Base-by-base conservation (phyloP, 2,329 filamentous ascomycete genomes). In the Apiospora rasikravindrae region DNA sequence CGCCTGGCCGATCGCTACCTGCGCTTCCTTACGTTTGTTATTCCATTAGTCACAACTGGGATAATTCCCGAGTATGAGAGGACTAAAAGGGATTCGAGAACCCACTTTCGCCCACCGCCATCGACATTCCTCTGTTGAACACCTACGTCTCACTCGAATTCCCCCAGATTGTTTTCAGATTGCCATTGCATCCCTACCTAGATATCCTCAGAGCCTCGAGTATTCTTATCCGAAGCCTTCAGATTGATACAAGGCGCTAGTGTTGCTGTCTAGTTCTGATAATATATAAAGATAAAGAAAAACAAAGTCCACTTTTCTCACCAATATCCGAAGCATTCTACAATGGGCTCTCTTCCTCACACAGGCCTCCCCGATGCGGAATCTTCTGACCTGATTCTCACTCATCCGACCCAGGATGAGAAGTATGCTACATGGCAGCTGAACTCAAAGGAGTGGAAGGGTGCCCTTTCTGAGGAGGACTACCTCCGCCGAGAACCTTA, bases 401-500 rank as follows among this genome's bases (percentile, higher is more conserved):
- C 85, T 51, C 84, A 88, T 74, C 89, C 92, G 1, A 92, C 89
- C 0, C 76, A 82, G 2, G 81, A 83, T 10, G 91, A 94, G 78
- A 86, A 85, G 73, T 74, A 78, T 26, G 81, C 81, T 68, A 89
- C 87, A 70, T 93, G 89, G 88, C 83, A 82, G 7, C 82, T 86
- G 66, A 91, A 88, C 51, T 86, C 88, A 70, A 77, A 82, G 29
- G 85, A 85, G 76, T 94, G 92, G 91, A 89, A 88, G 14, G 84
- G 84, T 53, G 85, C 89, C 1, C 84, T 93, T 2, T 82, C 84
- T 5, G 77, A 86, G 6, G 77, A 87, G 1, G 83, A 85, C 49
- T 94, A 93, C 77, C 81, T 93, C 51, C 80, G 85, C 61, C 88
- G 92, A 64, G 91, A 92, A 78, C 79, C 80, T 22, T 87, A 87